A percentile compares a stretch with the other conserved stretches of the same genome.
Evolutionary conservation across 2,329 filamentous ascomycete genomes (phyloP).

Genomic region (Colletotrichum salicis): DNA sequence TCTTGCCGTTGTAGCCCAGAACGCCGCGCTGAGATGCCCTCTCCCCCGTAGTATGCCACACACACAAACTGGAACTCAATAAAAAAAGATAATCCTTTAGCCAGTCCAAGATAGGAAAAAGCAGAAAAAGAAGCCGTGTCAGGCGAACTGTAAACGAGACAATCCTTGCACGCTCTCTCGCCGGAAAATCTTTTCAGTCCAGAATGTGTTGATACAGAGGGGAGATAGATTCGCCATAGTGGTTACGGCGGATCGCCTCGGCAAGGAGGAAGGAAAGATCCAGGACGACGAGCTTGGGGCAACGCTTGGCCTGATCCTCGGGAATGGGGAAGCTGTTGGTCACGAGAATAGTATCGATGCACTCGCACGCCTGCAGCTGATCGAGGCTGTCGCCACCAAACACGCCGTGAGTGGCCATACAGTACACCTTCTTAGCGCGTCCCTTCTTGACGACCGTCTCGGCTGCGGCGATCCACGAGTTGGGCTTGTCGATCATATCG

Average conservation of each 20-base stretch:
- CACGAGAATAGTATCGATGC: slow-evolving; percentile 92
- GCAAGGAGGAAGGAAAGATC: slow-evolving; percentile 89
- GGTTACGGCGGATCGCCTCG: slow-evolving; percentile 94
- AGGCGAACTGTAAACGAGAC: slow-evolving; percentile 32
- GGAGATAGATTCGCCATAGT: slow-evolving; percentile 89
- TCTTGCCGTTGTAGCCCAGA: slow-evolving; percentile 23
- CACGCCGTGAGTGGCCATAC: slow-evolving; percentile 95
- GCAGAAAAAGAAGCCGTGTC: slow-evolving; percentile 21
- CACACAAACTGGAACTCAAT: slow-evolving; percentile 22
- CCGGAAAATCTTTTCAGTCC: slow-evolving; percentile 50
- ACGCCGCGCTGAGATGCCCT: slow-evolving; percentile 48
- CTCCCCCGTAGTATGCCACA: slow-evolving; percentile 30
- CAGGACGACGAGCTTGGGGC: slow-evolving; percentile 87
- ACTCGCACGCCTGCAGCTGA: slow-evolving; percentile 90
- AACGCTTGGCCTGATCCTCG: slow-evolving; percentile 74
- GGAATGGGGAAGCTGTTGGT: slow-evolving; percentile 97
- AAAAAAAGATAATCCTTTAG: slow-evolving; percentile 16
- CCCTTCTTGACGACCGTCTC: slow-evolving; percentile 96
- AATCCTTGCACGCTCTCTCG: slow-evolving; percentile 39
- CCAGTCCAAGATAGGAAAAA: slow-evolving; percentile 12
- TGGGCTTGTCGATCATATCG: slow-evolving; percentile 98
- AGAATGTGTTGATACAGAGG: slow-evolving; percentile 74
- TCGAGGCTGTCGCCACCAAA: slow-evolving; percentile 91
- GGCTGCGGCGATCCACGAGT: slow-evolving; percentile 96
- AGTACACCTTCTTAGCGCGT: slow-evolving; percentile 92